Conservation (phyloP, 2,329 filamentous ascomycete genomes). For the Colletotrichum graminicola region DNA sequence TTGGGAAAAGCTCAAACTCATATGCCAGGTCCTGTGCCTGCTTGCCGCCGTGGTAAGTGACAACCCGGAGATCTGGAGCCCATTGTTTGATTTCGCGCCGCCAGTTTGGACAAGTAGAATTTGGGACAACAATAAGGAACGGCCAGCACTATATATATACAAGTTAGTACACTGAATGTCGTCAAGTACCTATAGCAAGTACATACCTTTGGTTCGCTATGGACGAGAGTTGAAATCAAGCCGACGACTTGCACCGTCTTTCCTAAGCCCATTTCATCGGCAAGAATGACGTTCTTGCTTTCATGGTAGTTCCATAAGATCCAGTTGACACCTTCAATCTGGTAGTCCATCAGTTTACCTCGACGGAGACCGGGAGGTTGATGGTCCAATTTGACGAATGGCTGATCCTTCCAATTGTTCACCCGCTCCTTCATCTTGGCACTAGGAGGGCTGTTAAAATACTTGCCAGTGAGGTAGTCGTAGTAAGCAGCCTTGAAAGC, state of each 20-base stretch:
- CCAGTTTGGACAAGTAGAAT: conserved; percentile 98
- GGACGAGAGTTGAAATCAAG: conserved; percentile 79
- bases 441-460: conserved; percentile 71
- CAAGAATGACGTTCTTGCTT: conserved; percentile 87
- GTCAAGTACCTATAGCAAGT: neutral
- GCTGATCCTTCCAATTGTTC: conserved; percentile 71
- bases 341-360: conserved; percentile 92
- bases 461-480: conserved; percentile 85
- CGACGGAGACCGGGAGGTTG: conserved; percentile 82
- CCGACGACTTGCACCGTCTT: conserved; percentile 96
- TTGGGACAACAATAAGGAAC: conserved; percentile 93
- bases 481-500: conserved; percentile 88
- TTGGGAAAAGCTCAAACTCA: conserved; percentile 86
- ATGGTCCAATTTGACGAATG: conserved; percentile 76
- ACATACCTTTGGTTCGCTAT: conserved; percentile 67
- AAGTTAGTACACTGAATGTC: conserved; percentile 38
- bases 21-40: conserved; percentile 81
- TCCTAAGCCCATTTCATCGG: conserved; percentile 97
- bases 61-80: conserved; percentile 86
- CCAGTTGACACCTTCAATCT: conserved; percentile 95
- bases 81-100: conserved; percentile 95
- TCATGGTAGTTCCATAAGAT: conserved; percentile 90
- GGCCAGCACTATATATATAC: conserved; percentile 77
- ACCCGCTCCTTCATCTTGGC: conserved; percentile 75
- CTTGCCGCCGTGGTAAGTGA: conserved; percentile 89